Conservation (phyloP, 768 basidiomycete species). For the Serpula lacrymans region DNA sequence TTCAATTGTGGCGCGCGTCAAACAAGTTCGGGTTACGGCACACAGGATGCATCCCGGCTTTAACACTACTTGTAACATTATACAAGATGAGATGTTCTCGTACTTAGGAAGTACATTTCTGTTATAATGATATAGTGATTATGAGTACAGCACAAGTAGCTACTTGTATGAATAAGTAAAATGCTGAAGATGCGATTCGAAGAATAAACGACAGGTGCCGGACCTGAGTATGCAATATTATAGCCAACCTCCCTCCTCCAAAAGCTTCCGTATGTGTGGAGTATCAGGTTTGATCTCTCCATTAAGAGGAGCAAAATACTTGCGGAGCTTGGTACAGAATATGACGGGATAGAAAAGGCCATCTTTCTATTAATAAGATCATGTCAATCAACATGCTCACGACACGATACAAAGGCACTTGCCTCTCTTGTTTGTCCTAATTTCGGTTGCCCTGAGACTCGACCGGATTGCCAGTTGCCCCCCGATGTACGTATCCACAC, state of each 20-base stretch:
- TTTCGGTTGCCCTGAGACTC: slow-evolving; percentile 41
- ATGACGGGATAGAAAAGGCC: slow-evolving; percentile 55
- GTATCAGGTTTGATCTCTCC: slow-evolving; percentile 67
- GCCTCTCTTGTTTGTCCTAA: slow-evolving; percentile 47
- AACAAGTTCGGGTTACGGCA: no score
- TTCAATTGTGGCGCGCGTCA: no score
- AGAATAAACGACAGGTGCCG: no score
- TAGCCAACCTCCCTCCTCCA: slow-evolving; percentile 49
- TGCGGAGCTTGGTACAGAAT: slow-evolving; percentile 44
- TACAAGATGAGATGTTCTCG: no score
- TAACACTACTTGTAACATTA: no score
- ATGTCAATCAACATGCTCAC: not conserved
- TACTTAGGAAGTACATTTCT: no score
- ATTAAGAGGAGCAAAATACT: slow-evolving; percentile 60
- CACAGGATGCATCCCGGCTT: no score
- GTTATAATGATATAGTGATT: no score
- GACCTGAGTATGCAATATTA: no score
- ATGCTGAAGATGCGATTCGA: not conserved
- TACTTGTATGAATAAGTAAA: not conserved
- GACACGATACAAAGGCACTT: slow-evolving; percentile 11
- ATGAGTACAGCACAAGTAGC: slow-evolving; percentile 7
- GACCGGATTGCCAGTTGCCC: slow-evolving; percentile 52
- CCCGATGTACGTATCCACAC: slow-evolving; percentile 53
- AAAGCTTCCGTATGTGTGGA: slow-evolving; percentile 39
- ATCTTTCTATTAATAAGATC: slow-evolving; percentile 33